Conservation (phyloP, 2,329 filamentous ascomycete species). For the Cercospora citrullina region DNA sequence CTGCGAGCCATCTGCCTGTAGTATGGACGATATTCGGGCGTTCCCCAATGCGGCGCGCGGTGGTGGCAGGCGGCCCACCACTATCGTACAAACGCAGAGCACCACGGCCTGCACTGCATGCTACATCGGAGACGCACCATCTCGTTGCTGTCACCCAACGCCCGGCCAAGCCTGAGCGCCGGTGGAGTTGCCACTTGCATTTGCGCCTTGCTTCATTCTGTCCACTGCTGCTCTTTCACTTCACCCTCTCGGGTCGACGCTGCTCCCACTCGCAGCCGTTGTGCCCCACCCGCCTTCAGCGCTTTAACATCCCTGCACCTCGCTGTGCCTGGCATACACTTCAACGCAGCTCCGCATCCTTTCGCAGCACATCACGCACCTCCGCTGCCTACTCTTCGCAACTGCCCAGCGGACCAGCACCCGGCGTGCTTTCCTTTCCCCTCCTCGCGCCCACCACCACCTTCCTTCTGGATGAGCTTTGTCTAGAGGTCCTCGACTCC, state of each 20-base stretch:
- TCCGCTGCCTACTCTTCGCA: neutral
- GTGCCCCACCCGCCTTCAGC: conserved; percentile 20
- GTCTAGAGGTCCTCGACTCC: conserved; percentile 20
- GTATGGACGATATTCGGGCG: conserved; percentile 10
- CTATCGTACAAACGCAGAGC: conserved; percentile 12
- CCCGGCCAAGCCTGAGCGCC: neutral
- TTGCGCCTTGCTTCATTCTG: conserved; percentile 19
- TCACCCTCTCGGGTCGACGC: conserved; percentile 14
- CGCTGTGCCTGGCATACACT: conserved; percentile 11
- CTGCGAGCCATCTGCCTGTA: neutral
- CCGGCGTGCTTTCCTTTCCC: conserved; percentile 12
- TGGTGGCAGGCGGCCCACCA: conserved; percentile 1
- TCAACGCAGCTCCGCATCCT: conserved; percentile 11
- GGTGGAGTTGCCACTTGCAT: conserved; percentile 9
- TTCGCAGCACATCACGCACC: neutral
- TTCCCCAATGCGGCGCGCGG: neutral
- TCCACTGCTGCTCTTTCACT: conserved; percentile 2
- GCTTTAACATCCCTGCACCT: conserved; percentile 16
- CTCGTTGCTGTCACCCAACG: conserved; percentile 20
- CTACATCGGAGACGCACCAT: conserved; percentile 15
- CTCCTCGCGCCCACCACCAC: conserved; percentile 3
- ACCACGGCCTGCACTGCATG: conserved; percentile 1
- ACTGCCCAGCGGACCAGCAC: conserved; percentile 4
- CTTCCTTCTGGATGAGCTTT: conserved; percentile 22
- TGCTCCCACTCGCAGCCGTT: conserved; percentile 25